phyloP scores from a whole-genome alignment of 23 red algal species.

The Gracilariopsis chorda region DNA sequence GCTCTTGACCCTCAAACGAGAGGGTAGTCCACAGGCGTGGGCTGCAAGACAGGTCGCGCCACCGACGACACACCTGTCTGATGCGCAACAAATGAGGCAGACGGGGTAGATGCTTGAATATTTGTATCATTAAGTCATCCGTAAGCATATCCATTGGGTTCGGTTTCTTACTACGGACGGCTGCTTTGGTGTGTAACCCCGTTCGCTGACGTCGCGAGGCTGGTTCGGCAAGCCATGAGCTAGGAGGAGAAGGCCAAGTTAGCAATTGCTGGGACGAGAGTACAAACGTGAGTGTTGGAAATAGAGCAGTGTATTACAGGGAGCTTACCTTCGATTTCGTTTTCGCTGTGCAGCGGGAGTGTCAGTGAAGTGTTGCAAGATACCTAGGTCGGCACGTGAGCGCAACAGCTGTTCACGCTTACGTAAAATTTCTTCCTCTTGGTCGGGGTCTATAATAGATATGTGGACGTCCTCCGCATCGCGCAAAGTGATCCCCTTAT shows the following conservation, averaged over 20 bases:
- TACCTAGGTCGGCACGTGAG: neutral
- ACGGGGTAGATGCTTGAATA: conserved; percentile 53
- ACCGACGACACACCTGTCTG: conserved; percentile 48
- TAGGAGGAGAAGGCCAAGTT: neutral
- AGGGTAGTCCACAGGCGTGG: conserved; percentile 53
- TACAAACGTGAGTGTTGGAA: neutral
- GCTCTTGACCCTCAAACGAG: conserved; percentile 69
- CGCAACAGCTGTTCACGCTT: neutral
- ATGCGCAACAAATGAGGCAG: conserved; percentile 39
- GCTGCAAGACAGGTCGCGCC: conserved; percentile 31
- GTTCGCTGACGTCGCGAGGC: conserved; percentile 7
- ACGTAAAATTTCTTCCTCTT: conserved; percentile 35
- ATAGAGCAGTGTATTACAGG: neutral
- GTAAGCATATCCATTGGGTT: conserved; percentile 34
- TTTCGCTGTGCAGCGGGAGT: neutral
- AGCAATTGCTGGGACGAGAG: neutral
- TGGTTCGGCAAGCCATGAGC: conserved; percentile 1
- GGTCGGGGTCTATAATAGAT: conserved; percentile 55
- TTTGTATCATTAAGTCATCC: conserved; percentile 57
- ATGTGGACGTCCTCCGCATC: conserved; percentile 35
- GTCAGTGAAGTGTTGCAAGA: neutral
- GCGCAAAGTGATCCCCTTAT: conserved; percentile 15
- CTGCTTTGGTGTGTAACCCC: neutral
- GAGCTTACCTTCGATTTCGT: conserved; percentile 27
- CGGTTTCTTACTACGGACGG: neutral